These are phyloP conservation scores for Gymnopus androsaceus DNA, from an alignment of 1,284 basidiomycete genomes.

Conservation along the genomic window DNA sequence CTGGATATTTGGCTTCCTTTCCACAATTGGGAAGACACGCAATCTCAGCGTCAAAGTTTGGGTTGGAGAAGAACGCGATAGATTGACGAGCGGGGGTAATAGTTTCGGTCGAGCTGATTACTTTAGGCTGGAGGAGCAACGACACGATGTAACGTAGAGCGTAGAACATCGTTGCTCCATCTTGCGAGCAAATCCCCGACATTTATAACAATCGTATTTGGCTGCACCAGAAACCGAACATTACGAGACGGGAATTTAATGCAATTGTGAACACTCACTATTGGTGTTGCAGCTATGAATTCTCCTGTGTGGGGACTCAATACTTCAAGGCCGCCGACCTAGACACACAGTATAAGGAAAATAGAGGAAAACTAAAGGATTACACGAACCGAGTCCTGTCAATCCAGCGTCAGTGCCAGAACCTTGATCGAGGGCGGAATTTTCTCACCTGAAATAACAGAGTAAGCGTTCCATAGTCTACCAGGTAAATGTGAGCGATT, in stretches of 20 bases:
- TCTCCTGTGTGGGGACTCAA: conserved; percentile 73
- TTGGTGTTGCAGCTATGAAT: conserved; percentile 74
- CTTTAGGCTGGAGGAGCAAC: conserved; percentile 63
- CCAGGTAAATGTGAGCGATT: not conserved
- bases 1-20: conserved; percentile 57
- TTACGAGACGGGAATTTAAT: conserved; percentile 12
- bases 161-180: conserved; percentile 82
- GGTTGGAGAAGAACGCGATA: conserved; percentile 88
- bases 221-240: conserved; percentile 39
- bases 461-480: conserved; percentile 84
- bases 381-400: conserved; percentile 54
- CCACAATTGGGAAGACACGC: conserved; percentile 76
- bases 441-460: conserved; percentile 67
- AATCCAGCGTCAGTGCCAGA: not conserved
- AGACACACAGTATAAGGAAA: conserved; percentile 10
- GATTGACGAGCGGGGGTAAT: conserved; percentile 73
- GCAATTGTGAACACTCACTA: conserved; percentile 49
- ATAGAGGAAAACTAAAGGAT: not conserved
- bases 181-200: conserved; percentile 81
- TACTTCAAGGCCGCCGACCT: conserved; percentile 84
- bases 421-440: not conserved
- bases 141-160: conserved; percentile 81
- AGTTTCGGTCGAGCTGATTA: conserved; percentile 49
- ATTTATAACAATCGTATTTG: conserved; percentile 82
- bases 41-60: conserved; percentile 71